Evolutionary conservation across 257 asterid species (phyloP), one percentile per base, ranked within the genome.

Genomic region (Penstemon barbatus): DNA sequence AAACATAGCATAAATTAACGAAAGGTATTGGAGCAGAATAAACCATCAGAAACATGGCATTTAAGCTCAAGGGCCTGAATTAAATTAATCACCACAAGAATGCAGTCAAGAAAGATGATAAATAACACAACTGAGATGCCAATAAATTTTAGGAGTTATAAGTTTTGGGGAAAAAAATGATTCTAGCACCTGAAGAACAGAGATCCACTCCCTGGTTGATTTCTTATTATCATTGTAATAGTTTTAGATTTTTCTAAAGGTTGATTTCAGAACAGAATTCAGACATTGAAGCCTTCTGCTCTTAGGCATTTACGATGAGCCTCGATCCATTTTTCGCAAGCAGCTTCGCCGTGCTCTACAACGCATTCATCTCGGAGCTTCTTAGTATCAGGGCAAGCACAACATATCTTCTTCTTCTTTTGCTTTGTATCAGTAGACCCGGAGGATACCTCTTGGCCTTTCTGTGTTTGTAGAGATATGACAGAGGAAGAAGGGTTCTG

Each of bases 301-400:
- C 95, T 89, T 37, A 92, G 97, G 80, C 98, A 92, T 79, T 36
- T 79, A 13, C 53, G 75, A 74, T 92, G 98, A 68, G 97, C 98
- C 66, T 92, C 96, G 0, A 87, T 89, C 91, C 85, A 87, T 80
- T 87, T 92, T 48, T 57, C 83, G 70, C 98, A 92, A 63, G 95
- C 86, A 5, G 77, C 11, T 87, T 92, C 96, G 0, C 97, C 98
- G 19, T 92, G 85, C 81, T 83, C 82, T 71, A 92, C 96, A 0
- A 92, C 68, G 76, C 98, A 89, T 77, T 92, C 95, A 55, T 92
- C 97, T 63, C 96, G 84, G 69, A 85, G 74, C 85, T 80, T 87
- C 84, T 92, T 92, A 7, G 98, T 92, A 7, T 89, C 95, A 0
- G 97, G 97, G 82, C 97, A 92, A 52, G 98, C 97, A 71, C 97